Percentiles rank a stretch among this genome's conserved stretches.
These are phyloP conservation scores for Ampelomyces quisqualis DNA, from an alignment of 2,329 filamentous ascomycete species.

Conservation along the genomic window DNA sequence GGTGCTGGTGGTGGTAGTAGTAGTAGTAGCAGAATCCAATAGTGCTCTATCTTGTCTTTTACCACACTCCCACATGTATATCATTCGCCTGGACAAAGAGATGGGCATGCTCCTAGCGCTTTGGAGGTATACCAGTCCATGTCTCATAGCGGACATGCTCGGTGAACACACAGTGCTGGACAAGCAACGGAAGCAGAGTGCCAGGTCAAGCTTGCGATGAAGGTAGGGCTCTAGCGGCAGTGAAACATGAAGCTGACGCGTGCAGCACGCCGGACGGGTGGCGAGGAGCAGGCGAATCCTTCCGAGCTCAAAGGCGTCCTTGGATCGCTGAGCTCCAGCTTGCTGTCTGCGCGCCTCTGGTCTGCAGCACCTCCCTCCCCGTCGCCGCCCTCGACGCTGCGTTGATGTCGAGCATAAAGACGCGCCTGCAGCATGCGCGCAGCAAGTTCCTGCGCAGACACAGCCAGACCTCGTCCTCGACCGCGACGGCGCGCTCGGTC, in stretches of 20 bases:
- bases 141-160: neutral
- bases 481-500: slow-evolving; percentile 23
- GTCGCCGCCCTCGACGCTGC: too few relatives aligned
- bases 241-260: too few relatives aligned
- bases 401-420: too few relatives aligned
- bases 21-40: too few relatives aligned
- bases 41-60: too few relatives aligned
- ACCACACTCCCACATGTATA: too few relatives aligned
- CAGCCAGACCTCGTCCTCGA: slow-evolving; percentile 33
- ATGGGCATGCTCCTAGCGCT: neutral
- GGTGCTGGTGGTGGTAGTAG: too few relatives aligned
- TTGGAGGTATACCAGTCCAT: neutral
- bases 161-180: neutral
- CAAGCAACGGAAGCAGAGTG: neutral
- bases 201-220: neutral
- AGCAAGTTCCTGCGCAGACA: slow-evolving; percentile 32
- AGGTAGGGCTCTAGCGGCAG: neutral
- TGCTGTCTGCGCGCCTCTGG: too few relatives aligned
- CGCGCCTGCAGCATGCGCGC: slow-evolving; percentile 34
- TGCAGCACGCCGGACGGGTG: slow-evolving; percentile 1
- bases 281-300: slow-evolving; percentile 4
- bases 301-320: too few relatives aligned
- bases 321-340: too few relatives aligned
- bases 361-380: too few relatives aligned
- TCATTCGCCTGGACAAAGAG: neutral